Evolutionary conservation across 73 alveolate species (phyloP), one percentile per base, ranked within the genome.

Genomic region (Stentor roeselii): DNA sequence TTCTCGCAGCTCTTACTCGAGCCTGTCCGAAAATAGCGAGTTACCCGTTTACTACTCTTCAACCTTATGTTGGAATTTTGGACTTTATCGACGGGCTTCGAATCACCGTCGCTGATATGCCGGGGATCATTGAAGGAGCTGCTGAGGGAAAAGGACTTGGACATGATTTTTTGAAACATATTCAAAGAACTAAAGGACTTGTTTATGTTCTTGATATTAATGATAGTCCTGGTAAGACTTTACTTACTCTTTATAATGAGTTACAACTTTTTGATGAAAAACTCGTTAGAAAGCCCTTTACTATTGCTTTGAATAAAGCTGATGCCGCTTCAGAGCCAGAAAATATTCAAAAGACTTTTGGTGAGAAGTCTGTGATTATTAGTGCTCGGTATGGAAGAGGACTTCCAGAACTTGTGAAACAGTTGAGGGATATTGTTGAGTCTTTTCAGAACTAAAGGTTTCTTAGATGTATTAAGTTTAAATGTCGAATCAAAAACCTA

Each of bases 11-110:
- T 90, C 58, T 90, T 6, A 90, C 97, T 50, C 86, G 99, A 40
- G 97, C 99, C 3, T 89, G 92, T 39, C 99, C 99, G 50, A 97
- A 97, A 87, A 95, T 97, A 11, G 99, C 99, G 3, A 97, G 95
- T 32, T 97, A 97, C 61, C 99, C 99, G 59, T 97, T 97, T 85
- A 97, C 99, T n/a, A 95, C 99, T 14, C 86, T 97, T 42, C 92
- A 96, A 67, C 99, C 99, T 30, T 86, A 94, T 84, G 90, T 97
- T 21, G 84, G 84, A 37, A 39, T 14, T n/a, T 80, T 93, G 75
- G 90, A 94, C 35, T 96, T 96, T 77, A 92, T 94, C 36, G 99
- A 95, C 82, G 95, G 89, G 27, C 34, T 80, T 42, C 78, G 82
- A 41, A 88, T 97, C 59, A 84, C 92, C 58, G 86, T 97, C 3